phyloP scores from a whole-genome alignment of 192 early-diverging fungal species.

The Coemansia erecta region DNA sequence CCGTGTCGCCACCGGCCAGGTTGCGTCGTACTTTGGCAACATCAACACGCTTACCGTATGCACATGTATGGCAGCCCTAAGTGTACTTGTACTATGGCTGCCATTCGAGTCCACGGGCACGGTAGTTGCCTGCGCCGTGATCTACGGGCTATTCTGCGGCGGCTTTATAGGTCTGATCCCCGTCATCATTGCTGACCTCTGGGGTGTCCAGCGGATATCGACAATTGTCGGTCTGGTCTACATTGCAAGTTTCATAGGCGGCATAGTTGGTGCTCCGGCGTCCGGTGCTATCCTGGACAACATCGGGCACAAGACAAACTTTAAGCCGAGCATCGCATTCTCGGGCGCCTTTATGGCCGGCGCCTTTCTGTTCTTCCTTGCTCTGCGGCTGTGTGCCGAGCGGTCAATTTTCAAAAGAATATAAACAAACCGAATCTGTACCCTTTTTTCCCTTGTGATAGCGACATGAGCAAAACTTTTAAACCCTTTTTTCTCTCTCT shows the following conservation, averaged over 20 bases:
- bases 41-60: slow-evolving; percentile 59
- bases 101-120: slow-evolving; percentile 48
- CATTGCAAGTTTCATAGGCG: slow-evolving; percentile 52
- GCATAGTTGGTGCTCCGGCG: slow-evolving; percentile 53
- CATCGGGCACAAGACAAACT: slow-evolving; percentile 37
- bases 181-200: slow-evolving; percentile 56
- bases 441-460: not conserved
- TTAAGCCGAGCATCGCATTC: slow-evolving; percentile 37
- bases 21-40: slow-evolving; percentile 59
- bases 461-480: too few relatives aligned
- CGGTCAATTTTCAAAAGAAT: slow-evolving; percentile 15
- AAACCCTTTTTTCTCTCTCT: too few relatives aligned
- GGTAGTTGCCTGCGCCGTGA: slow-evolving; percentile 45
- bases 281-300: slow-evolving; percentile 56
- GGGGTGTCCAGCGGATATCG: slow-evolving; percentile 55
- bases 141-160: slow-evolving; percentile 60
- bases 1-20: slow-evolving; percentile 61
- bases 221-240: slow-evolving; percentile 59
- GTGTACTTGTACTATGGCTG: slow-evolving; percentile 55
- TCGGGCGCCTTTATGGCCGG: slow-evolving; percentile 43
- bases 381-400: slow-evolving; percentile 10
- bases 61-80: slow-evolving; percentile 37
- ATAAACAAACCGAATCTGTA: slow-evolving; percentile 5
- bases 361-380: slow-evolving; percentile 23
- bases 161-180: slow-evolving; percentile 56